Conservation (phyloP, 768 basidiomycete species). For the Galerina sulciceps region DNA sequence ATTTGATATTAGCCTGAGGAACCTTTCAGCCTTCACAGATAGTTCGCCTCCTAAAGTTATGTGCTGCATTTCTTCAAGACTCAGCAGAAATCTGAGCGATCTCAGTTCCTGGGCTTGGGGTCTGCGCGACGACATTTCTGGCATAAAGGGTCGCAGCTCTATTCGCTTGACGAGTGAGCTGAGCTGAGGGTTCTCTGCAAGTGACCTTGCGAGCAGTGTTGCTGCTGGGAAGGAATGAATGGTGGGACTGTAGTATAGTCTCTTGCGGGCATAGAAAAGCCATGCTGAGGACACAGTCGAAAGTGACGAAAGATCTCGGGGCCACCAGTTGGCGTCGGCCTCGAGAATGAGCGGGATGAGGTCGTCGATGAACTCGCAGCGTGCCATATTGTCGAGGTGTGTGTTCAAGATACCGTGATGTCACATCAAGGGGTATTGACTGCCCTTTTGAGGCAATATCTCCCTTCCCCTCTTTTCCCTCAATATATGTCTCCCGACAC, state of each 20-base stretch:
- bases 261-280: constrained; percentile 45
- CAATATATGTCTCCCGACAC: constrained; percentile 24
- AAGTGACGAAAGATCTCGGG: constrained; percentile 50
- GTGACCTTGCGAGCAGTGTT: constrained; percentile 43
- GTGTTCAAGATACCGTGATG: constrained; percentile 16
- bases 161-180: constrained; percentile 42
- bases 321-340: constrained; percentile 55
- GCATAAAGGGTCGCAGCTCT: constrained; percentile 40
- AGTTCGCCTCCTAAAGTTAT: constrained; percentile 53
- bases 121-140: constrained; percentile 8
- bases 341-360: constrained; percentile 58
- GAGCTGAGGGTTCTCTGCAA: constrained; percentile 41
- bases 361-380: constrained; percentile 47
- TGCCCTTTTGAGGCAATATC: background rate
- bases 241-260: constrained; percentile 48
- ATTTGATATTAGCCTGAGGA: constrained; percentile 44
- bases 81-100: constrained; percentile 46
- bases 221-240: constrained; percentile 46
- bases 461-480: constrained; percentile 13
- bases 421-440: constrained; percentile 9
- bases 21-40: constrained; percentile 49
- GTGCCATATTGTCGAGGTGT: constrained; percentile 13
- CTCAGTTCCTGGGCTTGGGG: constrained; percentile 32
- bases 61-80: constrained; percentile 43
- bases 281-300: constrained; percentile 54